These are phyloP conservation scores for Termitomyces sp. DNA, from an alignment of 768 basidiomycete species.

Conservation along the genomic window DNA sequence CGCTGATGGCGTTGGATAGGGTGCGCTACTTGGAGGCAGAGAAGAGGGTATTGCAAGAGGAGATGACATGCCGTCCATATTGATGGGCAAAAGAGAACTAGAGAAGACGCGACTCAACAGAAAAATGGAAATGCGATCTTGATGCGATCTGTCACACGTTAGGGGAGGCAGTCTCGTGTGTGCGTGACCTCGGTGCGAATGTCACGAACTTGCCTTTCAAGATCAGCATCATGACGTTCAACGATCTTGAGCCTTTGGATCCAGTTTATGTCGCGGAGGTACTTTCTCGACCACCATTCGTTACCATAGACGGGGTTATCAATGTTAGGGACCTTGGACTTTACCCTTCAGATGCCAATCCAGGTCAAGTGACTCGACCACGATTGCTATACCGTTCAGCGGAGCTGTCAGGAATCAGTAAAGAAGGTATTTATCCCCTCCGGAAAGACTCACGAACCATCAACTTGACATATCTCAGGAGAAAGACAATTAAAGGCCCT, in stretches of 20 bases:
- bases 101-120: slow-evolving; percentile 26
- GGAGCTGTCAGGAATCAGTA: slow-evolving; percentile 65
- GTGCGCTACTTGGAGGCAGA: slow-evolving; percentile 42
- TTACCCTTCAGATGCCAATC: slow-evolving; percentile 41
- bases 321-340: slow-evolving; percentile 72
- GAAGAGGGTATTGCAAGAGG: slow-evolving; percentile 49
- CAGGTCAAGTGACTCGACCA: slow-evolving; percentile 50
- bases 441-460: neutral
- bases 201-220: slow-evolving; percentile 10
- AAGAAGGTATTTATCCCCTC: slow-evolving; percentile 47
- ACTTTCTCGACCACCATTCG: slow-evolving; percentile 67
- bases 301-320: slow-evolving; percentile 63
- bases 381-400: slow-evolving; percentile 60
- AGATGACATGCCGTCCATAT: slow-evolving; percentile 52
- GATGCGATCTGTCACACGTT: slow-evolving; percentile 17
- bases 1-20: slow-evolving; percentile 29
- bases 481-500: slow-evolving; percentile 49
- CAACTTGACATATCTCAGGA: slow-evolving; percentile 32
- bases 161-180: slow-evolving; percentile 34
- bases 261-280: slow-evolving; percentile 55
- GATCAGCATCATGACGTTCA: slow-evolving; percentile 22
- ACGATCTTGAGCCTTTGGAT: slow-evolving; percentile 60
- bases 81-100: slow-evolving; percentile 32
- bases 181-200: slow-evolving; percentile 10
- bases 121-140: slow-evolving; percentile 21